A percentile compares a stretch with the other conserved stretches of the same genome.
phyloP scores from a whole-genome alignment of 345 rosid species.

The Physaria fendleri region DNA sequence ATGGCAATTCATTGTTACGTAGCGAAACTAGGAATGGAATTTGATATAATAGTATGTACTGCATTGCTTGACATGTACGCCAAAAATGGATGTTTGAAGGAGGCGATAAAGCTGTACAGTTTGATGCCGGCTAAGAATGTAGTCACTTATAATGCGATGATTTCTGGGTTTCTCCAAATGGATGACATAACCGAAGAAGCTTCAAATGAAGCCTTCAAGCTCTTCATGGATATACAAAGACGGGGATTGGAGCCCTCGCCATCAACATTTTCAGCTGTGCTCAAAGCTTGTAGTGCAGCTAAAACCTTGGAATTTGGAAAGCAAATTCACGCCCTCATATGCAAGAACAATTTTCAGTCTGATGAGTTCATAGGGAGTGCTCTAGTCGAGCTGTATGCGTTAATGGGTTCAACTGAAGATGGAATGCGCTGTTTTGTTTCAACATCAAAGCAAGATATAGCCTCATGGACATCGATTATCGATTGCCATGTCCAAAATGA shows the following conservation, averaged over 20 bases:
- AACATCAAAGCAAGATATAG: conserved; percentile 37
- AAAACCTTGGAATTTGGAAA: conserved; percentile 38
- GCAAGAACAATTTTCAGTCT: conserved; percentile 40
- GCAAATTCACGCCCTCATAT: conserved; percentile 44
- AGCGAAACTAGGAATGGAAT: conserved; percentile 36
- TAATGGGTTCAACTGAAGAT: conserved; percentile 38
- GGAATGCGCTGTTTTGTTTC: conserved; percentile 40
- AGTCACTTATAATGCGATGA: conserved; percentile 50
- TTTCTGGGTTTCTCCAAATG: conserved; percentile 36
- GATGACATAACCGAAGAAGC: conserved; percentile 23
- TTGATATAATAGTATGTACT: conserved; percentile 40
- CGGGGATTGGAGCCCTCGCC: conserved; percentile 37
- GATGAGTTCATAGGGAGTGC: conserved; percentile 50
- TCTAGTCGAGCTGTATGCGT: conserved; percentile 44
- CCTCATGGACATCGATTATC: conserved; percentile 51
- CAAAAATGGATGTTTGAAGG: conserved; percentile 34
- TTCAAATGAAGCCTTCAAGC: conserved; percentile 32
- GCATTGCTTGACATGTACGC: conserved; percentile 54
- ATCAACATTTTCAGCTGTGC: conserved; percentile 44
- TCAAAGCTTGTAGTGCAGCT: conserved; percentile 35
- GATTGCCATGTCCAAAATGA: conserved; percentile 39
- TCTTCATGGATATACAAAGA: conserved; percentile 42
- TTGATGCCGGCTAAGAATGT: conserved; percentile 38
- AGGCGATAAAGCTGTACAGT: conserved; percentile 29
- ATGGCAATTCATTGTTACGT: conserved; percentile 37